Conservation (phyloP, 495 filamentous ascomycete species). For the Xylaria telfairii region DNA sequence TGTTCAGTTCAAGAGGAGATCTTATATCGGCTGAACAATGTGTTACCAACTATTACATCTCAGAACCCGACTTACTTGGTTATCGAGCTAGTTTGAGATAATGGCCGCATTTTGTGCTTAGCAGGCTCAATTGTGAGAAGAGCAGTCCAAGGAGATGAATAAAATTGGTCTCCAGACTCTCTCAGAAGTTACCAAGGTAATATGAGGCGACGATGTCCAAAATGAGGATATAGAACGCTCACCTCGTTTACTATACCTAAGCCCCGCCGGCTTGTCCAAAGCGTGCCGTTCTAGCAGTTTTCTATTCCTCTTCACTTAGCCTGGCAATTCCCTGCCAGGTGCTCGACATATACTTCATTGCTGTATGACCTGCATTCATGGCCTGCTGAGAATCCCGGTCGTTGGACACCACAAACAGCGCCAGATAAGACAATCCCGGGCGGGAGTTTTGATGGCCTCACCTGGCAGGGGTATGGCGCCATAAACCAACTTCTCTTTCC, state of each 20-base stretch:
- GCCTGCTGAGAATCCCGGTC: neutral
- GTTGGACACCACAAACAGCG: neutral
- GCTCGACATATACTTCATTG: neutral
- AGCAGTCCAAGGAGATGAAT: neutral
- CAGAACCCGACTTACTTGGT: neutral
- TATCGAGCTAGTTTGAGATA: neutral
- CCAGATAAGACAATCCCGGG: neutral
- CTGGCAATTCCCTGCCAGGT: neutral
- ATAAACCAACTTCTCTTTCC: slow-evolving; percentile 13
- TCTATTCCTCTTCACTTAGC: neutral
- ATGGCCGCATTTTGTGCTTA: neutral
- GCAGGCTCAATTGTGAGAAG: neutral
- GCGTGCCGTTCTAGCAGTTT: neutral
- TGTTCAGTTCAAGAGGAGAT: neutral
- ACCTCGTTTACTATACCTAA: neutral
- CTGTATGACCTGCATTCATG: neutral
- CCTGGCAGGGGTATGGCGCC: slow-evolving; percentile 3
- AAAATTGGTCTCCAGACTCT: neutral
- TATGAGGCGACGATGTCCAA: neutral
- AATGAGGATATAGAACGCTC: neutral
- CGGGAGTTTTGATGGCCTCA: slow-evolving; percentile 4
- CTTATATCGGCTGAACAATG: neutral
- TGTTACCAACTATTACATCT: too few species aligned
- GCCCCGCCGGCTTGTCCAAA: neutral
- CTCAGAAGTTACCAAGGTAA: neutral